Conservation (phyloP, 371 early-diverging fungal species). For the Saksenaea vasiformis region DNA sequence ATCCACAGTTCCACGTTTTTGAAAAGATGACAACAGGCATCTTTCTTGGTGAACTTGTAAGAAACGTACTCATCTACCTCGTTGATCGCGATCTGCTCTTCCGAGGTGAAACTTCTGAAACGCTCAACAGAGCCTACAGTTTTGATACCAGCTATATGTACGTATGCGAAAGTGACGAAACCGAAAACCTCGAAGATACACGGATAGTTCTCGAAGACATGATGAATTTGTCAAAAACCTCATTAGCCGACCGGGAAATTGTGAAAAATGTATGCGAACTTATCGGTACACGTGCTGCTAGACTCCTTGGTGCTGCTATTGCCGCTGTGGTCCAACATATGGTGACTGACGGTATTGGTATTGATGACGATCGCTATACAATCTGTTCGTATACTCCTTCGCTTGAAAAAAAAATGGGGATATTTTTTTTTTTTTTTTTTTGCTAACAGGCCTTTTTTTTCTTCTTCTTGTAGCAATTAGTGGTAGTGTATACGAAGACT, state of each 20-base stretch:
- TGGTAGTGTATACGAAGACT: conserved; percentile 50
- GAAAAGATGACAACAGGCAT: conserved; percentile 98
- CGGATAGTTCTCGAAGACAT: conserved; percentile 49
- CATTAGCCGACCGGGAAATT: conserved; percentile 40
- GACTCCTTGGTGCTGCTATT: conserved; percentile 40
- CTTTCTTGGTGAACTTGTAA: conserved; percentile 88
- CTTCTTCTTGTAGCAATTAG: conserved; percentile 35
- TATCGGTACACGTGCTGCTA: conserved; percentile 45
- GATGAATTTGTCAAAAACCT: conserved; percentile 37
- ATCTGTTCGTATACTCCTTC: conserved; percentile 26
- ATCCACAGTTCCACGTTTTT: conserved; percentile 81
- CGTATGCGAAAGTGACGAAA: neutral
- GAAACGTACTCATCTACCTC: conserved; percentile 78
- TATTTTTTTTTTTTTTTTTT: too few species aligned
- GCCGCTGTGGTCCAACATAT: conserved; percentile 45
- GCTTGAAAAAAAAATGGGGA: too few species aligned
- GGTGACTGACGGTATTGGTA: conserved; percentile 33
- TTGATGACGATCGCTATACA: conserved; percentile 19
- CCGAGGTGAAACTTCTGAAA: conserved; percentile 62
- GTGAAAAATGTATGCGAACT: conserved; percentile 46
- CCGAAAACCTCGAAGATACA: conserved; percentile 34
- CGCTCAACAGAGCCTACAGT: conserved; percentile 62
- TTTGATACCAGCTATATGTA: conserved; percentile 82
- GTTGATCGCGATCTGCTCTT: conserved; percentile 79
- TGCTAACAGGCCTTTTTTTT: neutral